Evolutionary conservation across 164 flowering plant genomes (phyloP).

Genomic region (Litsea cubeba): DNA sequence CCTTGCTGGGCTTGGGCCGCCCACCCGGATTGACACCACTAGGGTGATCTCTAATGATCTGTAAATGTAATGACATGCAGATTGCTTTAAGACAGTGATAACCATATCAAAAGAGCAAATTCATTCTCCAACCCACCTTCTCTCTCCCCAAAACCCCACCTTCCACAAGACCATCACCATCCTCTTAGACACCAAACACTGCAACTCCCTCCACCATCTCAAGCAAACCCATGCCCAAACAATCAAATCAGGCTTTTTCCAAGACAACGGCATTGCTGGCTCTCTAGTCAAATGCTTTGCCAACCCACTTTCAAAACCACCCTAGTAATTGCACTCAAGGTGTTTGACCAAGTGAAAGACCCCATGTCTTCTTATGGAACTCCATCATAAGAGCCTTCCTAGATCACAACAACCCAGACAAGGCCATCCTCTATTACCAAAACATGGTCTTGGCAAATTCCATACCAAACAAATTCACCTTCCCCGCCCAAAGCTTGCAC

Average conservation of each 20-base stretch:
- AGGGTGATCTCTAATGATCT: no score
- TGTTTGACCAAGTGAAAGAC: constrained; percentile 30
- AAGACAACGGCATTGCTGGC: constrained; percentile 44
- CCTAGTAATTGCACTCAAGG: constrained; percentile 27
- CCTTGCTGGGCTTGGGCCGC: no score
- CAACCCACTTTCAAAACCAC: constrained; percentile 15
- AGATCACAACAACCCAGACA: constrained; percentile 25
- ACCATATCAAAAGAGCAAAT: not conserved
- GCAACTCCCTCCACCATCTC: constrained; percentile 32
- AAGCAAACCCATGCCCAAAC: constrained; percentile 41
- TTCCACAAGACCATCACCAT: constrained; percentile 30
- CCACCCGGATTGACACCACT: no score
- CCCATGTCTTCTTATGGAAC: constrained; percentile 50
- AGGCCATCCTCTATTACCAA: constrained; percentile 27
- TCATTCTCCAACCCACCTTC: not conserved
- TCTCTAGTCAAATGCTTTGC: constrained; percentile 41
- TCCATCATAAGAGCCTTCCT: constrained; percentile 39
- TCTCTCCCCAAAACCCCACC: constrained; percentile 9
- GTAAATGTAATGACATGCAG: no score
- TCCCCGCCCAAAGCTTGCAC: constrained; percentile 45
- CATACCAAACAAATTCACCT: constrained; percentile 45
- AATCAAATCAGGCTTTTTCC: constrained; percentile 27
- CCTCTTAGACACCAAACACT: constrained; percentile 41
- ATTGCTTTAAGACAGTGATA: not conserved
- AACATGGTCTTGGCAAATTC: constrained; percentile 32